phyloP scores from a whole-genome alignment of 192 early-diverging fungal species.

The Piromyces sp. region DNA sequence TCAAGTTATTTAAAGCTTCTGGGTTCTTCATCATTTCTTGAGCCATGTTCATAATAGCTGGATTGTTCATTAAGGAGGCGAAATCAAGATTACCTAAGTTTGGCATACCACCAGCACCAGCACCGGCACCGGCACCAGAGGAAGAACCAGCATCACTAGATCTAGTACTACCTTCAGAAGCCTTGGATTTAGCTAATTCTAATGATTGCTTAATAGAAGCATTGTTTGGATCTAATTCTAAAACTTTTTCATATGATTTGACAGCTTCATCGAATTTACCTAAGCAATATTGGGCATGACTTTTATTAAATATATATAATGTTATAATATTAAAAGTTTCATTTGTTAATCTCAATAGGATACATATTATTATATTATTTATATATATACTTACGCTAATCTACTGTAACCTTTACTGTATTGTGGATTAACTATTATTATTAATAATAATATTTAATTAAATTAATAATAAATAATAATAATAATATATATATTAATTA shows the following conservation, averaged over 20 bases:
- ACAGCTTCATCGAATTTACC: conserved; percentile 67
- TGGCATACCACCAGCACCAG: conserved; percentile 31
- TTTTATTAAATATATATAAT: conserved; percentile 1
- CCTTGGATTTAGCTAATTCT: neutral
- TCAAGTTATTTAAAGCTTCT: conserved; percentile 61
- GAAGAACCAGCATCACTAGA: conserved; percentile 10
- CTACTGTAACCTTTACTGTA: conserved; percentile 90
- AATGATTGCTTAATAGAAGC: conserved; percentile 45
- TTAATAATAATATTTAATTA: neutral
- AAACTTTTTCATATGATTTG: conserved; percentile 76
- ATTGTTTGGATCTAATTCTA: conserved; percentile 69
- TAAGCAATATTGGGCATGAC: conserved; percentile 83
- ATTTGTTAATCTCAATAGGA: too few species aligned
- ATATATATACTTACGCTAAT: conserved; percentile 40
- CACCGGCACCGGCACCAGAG: conserved; percentile 11
- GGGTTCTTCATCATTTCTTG: conserved; percentile 37
- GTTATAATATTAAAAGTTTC: neutral
- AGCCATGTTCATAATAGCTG: conserved; percentile 86
- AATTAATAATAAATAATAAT: too few species aligned
- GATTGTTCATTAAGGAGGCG: conserved; percentile 74
- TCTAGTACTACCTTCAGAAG: neutral
- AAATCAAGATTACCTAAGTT: conserved; percentile 51
- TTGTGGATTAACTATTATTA: conserved; percentile 48
- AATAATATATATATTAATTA: too few species aligned
- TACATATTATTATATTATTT: neutral